Base-by-base conservation (phyloP, 805 yeast genomes). In the Cyberlindnera petersonii region DNA sequence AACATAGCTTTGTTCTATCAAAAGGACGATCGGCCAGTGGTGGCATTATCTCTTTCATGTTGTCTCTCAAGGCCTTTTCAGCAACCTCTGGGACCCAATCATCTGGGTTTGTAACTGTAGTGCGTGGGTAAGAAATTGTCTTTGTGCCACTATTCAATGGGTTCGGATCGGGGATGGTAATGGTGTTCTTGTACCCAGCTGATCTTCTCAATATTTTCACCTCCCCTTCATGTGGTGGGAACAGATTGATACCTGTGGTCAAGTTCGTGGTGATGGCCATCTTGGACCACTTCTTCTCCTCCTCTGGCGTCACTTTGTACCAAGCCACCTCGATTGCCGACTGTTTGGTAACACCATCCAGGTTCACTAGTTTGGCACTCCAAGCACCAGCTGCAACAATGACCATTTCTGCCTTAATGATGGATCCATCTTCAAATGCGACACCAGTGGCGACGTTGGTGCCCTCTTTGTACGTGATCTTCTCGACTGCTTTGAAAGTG, bases 1-100 rank as follows among this genome's bases (percentile, higher is more conserved):
- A 71, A 45, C 69, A 69, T 39, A 63, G 69, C 38, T 66, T 71
- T 14, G 64, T 68, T 4, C 46, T 33, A 14, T 34, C 39, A 32
- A 45, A 45, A 22, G 47, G 44, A 21, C 52, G 33, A 6, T 29
- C 20, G 9, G 35, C 29, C 6, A 47, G 26, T 1, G 36, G 27
- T 16, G 51, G 51, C 39, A 42, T 39, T 13, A 45, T 40, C 33
- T 45, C 49, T 23, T 24, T 68, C 63, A 38, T 70, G 50, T 37
- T 56, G 56, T 26, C 58, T 27, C 49, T 37, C 9, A 47, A 26
- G 9, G 37, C 37, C 4, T 15, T 17, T 23, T 47, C 49, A 1
- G 49, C 43, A 6, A 31, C 40, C 11, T 30, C 26, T 22, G 52
- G 49, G 29, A 45, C 45, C 49, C 49, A 45, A 23, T 45, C 49